Evolutionary conservation across 2,329 filamentous ascomycete genomes (phyloP).

Genomic region (Elsinoe perseae): DNA sequence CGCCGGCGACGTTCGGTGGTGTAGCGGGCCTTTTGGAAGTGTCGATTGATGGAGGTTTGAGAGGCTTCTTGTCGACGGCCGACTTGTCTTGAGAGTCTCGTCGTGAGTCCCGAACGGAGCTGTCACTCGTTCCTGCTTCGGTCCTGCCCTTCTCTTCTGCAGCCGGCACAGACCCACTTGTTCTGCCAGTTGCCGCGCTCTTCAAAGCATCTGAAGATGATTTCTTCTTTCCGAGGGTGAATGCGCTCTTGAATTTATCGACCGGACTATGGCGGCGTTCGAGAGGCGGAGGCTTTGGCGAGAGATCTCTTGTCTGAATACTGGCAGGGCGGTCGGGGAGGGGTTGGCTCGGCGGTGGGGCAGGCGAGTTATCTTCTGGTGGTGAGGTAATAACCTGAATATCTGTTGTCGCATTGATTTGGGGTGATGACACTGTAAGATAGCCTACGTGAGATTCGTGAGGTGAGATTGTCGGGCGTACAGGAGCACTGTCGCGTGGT

Average conservation of each 20-base stretch:
- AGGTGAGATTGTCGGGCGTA: slow-evolving; percentile 32
- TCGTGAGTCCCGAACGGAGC: slow-evolving; percentile 15
- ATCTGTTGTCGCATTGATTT: slow-evolving; percentile 28
- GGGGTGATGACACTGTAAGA: slow-evolving; percentile 43
- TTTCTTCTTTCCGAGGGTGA: slow-evolving; percentile 49
- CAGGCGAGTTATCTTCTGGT: slow-evolving; percentile 5
- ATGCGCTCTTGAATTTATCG: slow-evolving; percentile 64
- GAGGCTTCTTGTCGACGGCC: slow-evolving; percentile 32
- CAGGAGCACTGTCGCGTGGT: slow-evolving; percentile 14
- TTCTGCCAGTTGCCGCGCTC: background rate
- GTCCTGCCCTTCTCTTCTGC: background rate
- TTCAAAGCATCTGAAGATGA: slow-evolving; percentile 26
- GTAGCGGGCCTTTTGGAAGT: slow-evolving; percentile 35
- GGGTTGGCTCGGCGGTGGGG: slow-evolving; percentile 28
- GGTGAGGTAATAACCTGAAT: slow-evolving; percentile 1
- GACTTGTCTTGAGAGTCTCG: slow-evolving; percentile 26
- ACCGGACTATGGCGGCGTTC: slow-evolving; percentile 61
- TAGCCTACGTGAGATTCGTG: slow-evolving; percentile 44
- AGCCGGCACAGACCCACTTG: slow-evolving; percentile 21
- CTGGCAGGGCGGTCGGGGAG: slow-evolving; percentile 30
- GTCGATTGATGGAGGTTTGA: slow-evolving; percentile 26
- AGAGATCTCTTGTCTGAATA: slow-evolving; percentile 20
- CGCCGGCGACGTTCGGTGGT: slow-evolving; percentile 35
- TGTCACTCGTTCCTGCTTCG: background rate
- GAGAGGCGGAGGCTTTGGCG: slow-evolving; percentile 24